Evolutionary conservation across 768 basidiomycete genomes (phyloP), one percentile per base, ranked within the genome.

Genomic region (Sarcodon sp.): DNA sequence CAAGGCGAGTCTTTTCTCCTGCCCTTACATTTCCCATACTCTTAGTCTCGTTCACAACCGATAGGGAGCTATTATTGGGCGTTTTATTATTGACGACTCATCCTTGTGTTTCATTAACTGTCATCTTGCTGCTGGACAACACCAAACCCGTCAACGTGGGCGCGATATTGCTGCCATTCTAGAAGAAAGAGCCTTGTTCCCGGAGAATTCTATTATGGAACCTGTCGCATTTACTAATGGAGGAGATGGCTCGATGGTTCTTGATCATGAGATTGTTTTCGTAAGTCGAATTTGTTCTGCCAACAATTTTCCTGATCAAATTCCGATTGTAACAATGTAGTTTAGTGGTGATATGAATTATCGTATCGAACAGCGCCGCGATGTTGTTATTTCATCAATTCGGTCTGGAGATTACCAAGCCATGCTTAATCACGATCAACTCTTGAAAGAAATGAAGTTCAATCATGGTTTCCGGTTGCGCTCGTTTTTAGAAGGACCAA

Each of bases 261-360:
- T 94, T 41, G 94, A 99, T 59, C 94, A 99, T 62, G 94, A 99
- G 57, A 77, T 94, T 44, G 88, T 92, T 48, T 80, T 97, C 47
- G 84, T 92, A 59, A 60, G 82, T 75, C 8, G 12, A 16, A 45
- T 11, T 50, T 27, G 27, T 33, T 15, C 33, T 21, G 21, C 7
- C 41, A 0, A 49, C 11, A n/a, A 32, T 10, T 18, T 13, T 12
- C 13, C 31, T 9, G 12, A 11, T 41, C 18, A 21, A 34, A 12
- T 5, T 47, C 46, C 49, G 41, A 9, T 16, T 47, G 51, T 33
- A 44, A 27, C 31, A 18, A 1, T 39, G 7, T 49, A 90, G 87
- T 64, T 93, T 44, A 89, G 83, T 51, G 94, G 94, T 0, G 94
- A 98, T 63, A 74, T 99, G 67, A 99, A 99, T 65, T 99, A 97